These are phyloP conservation scores for Fusarium sp. DNA, from an alignment of 2,329 filamentous ascomycete genomes.

Conservation along the genomic window DNA sequence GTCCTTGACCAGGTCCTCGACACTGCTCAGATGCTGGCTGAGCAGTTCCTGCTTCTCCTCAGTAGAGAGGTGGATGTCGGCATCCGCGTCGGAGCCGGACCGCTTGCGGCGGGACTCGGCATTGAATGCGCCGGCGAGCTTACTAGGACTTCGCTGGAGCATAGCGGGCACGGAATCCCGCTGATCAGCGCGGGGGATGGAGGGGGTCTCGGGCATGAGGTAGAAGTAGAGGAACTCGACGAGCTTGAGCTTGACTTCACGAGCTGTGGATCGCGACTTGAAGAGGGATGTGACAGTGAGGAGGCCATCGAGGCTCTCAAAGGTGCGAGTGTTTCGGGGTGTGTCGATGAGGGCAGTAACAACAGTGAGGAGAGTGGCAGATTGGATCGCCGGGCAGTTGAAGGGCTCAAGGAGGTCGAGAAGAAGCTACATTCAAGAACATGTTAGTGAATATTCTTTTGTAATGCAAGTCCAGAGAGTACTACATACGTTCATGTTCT, in stretches of 20 bases:
- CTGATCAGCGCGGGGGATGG: conserved; percentile 66
- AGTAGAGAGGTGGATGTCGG: conserved; percentile 71
- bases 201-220: conserved; percentile 89
- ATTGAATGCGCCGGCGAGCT: conserved; percentile 72
- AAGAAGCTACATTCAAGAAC: conserved; percentile 72
- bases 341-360: conserved; percentile 90
- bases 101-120: conserved; percentile 52
- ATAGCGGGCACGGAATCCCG: conserved; percentile 65
- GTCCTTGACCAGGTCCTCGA: conserved; percentile 89
- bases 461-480: background rate
- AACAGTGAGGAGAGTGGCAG: conserved; percentile 88
- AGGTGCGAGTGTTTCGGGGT: conserved; percentile 90
- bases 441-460: conserved; percentile 27
- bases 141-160: conserved; percentile 78
- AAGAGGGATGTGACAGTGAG: conserved; percentile 94
- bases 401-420: conserved; percentile 94
- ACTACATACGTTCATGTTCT: conserved; percentile 88
- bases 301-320: conserved; percentile 92
- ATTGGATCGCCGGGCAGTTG: conserved; percentile 94
- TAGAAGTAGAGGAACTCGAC: conserved; percentile 99
- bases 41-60: conserved; percentile 87
- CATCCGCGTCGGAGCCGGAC: conserved; percentile 53
- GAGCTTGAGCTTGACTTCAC: conserved; percentile 95
- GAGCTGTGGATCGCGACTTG: conserved; percentile 87
- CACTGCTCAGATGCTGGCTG: conserved; percentile 83